Conservation (phyloP, 1,284 basidiomycete species). For the Fomes fomentarius region DNA sequence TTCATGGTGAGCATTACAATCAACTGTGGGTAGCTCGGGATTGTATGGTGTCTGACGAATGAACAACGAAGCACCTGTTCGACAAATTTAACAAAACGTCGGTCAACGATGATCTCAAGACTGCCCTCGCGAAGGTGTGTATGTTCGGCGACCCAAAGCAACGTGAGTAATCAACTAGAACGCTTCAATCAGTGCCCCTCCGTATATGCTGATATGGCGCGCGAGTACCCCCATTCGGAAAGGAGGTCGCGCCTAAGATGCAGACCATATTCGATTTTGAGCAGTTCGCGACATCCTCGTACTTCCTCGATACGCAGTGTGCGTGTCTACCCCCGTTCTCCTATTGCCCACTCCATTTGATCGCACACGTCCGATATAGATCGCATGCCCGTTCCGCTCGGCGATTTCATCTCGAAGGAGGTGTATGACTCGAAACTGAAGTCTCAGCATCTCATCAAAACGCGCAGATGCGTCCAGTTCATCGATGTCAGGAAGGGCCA, state of each 20-base stretch:
- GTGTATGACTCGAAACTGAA: slow-evolving; percentile 45
- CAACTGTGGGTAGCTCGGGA: background rate
- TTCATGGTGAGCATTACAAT: slow-evolving; percentile 15
- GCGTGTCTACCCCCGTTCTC: slow-evolving; percentile 9
- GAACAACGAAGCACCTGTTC: slow-evolving; percentile 38
- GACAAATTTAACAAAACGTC: slow-evolving; percentile 26
- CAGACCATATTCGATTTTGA: slow-evolving; percentile 50
- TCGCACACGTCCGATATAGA: slow-evolving; percentile 33
- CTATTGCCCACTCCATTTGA: no score
- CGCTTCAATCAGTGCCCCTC: no score
- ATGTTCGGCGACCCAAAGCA: slow-evolving; percentile 56
- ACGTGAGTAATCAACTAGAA: slow-evolving; percentile 32
- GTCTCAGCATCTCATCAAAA: slow-evolving; percentile 37
- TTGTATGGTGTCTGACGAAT: background rate
- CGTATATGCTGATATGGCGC: no score
- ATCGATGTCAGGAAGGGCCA: slow-evolving; percentile 43
- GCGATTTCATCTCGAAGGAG: slow-evolving; percentile 47
- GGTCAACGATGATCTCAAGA: background rate
- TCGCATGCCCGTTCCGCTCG: slow-evolving; percentile 52
- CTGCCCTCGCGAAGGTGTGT: slow-evolving; percentile 33
- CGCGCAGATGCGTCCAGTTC: slow-evolving; percentile 35
- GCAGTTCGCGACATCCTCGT: slow-evolving; percentile 38
- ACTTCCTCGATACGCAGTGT: slow-evolving; percentile 52
- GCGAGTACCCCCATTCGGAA: slow-evolving; percentile 51
- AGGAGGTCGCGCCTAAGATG: slow-evolving; percentile 41